A percentile compares a stretch with the other conserved stretches of the same genome.
phyloP scores from a whole-genome alignment of 1,284 basidiomycete species.

The Baeospora myosura region DNA sequence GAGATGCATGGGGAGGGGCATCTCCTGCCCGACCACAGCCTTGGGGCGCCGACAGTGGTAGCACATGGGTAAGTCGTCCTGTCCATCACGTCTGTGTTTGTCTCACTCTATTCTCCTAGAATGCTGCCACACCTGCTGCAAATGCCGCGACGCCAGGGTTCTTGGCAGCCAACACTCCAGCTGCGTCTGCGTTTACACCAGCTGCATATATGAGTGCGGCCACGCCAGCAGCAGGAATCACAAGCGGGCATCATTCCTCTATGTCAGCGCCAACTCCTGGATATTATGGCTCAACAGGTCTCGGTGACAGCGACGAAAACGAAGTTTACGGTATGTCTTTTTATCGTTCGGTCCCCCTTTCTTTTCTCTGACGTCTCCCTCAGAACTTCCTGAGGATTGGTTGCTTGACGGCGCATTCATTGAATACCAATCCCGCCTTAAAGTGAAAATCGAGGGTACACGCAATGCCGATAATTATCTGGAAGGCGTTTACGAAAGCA shows the following conservation, averaged over 20 bases:
- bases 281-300: not conserved
- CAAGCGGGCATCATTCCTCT: conserved; percentile 3
- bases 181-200: conserved; percentile 26
- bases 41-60: conserved; percentile 27
- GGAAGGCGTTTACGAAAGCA: conserved; percentile 47
- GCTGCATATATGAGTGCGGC: conserved; percentile 22
- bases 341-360: conserved; percentile 14
- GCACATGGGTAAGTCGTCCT: conserved; percentile 23
- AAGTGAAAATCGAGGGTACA: conserved; percentile 45
- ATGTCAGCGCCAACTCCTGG: conserved; percentile 26
- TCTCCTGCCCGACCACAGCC: conserved; percentile 29
- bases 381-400: conserved; percentile 36
- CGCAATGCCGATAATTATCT: conserved; percentile 36
- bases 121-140: conserved; percentile 49
- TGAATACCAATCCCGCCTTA: conserved; percentile 34
- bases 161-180: conserved; percentile 38
- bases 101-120: conserved; percentile 18
- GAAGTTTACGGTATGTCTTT: conserved; percentile 29
- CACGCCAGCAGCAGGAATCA: conserved; percentile 21
- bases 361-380: conserved; percentile 13
- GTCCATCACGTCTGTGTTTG: conserved; percentile 9
- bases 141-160: conserved; percentile 47
- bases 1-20: conserved; percentile 25
- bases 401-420: conserved; percentile 33
- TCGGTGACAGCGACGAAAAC: conserved; percentile 18